Evolutionary conservation across 305 asterid genomes (phyloP).

Genomic region (Coffea humblotiana): DNA sequence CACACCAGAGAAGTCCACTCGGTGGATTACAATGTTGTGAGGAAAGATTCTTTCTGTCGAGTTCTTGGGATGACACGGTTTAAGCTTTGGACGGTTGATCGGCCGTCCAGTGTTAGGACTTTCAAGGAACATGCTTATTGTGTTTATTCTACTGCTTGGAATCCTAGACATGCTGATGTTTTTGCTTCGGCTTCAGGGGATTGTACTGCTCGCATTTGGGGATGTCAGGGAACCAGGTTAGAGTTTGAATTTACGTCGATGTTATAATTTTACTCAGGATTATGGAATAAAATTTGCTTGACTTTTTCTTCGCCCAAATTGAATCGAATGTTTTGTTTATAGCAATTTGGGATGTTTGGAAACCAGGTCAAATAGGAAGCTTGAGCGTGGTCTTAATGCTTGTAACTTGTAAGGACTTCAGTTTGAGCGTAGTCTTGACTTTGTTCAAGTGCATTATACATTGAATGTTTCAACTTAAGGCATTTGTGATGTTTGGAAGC

Average conservation of each 20-base stretch:
- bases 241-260: conserved; percentile 1
- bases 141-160: conserved; percentile 89
- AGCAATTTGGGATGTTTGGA: too few relatives aligned
- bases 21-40: background rate
- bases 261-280: background rate
- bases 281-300: too few relatives aligned
- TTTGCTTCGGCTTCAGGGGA: conserved; percentile 97
- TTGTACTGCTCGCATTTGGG: conserved; percentile 94
- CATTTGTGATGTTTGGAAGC: background rate
- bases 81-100: conserved; percentile 93
- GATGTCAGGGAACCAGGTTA: conserved; percentile 96
- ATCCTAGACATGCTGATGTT: conserved; percentile 91
- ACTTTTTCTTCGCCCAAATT: too few relatives aligned
- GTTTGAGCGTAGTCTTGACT: too few relatives aligned
- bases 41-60: conserved; percentile 92
- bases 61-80: conserved; percentile 96
- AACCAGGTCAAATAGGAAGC: too few relatives aligned
- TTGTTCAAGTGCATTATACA: background rate
- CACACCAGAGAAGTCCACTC: conserved; percentile 83
- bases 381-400: background rate
- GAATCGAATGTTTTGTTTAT: too few relatives aligned
- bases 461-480: background rate
- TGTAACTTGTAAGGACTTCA: background rate
- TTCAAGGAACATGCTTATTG: conserved; percentile 97
- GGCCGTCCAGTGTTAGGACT: conserved; percentile 86